phyloP scores from a whole-genome alignment of 1,139 yeast species.

The Protomyces arabidopsidicola region DNA sequence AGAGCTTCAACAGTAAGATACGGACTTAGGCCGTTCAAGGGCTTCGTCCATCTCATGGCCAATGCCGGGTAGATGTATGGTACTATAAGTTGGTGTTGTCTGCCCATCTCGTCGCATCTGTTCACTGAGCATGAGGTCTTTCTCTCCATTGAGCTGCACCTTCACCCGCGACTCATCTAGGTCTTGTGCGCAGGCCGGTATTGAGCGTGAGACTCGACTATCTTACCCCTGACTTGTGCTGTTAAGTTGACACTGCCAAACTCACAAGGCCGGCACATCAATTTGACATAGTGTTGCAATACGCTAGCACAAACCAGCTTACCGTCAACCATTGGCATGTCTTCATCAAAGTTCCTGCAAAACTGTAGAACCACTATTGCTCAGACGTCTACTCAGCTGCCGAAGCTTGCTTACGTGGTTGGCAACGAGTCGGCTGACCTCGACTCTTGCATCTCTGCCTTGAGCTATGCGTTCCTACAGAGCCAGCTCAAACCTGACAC shows the following conservation, averaged over 20 bases:
- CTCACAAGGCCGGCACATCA: too few relatives aligned
- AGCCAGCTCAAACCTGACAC: slow-evolving; percentile 35
- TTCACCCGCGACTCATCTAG: not conserved
- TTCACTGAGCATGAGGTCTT: not conserved
- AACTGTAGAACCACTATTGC: not conserved
- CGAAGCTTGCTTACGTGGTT: slow-evolving; percentile 47
- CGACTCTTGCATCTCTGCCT: slow-evolving; percentile 77
- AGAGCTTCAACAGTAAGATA: slow-evolving; percentile 11
- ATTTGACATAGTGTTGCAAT: too few relatives aligned
- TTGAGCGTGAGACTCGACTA: too few relatives aligned
- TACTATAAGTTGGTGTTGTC: not conserved
- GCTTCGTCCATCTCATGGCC: not conserved
- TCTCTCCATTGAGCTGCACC: not conserved
- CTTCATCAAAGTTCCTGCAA: slow-evolving; percentile 1
- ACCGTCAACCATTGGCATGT: too few relatives aligned
- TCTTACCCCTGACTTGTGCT: too few relatives aligned
- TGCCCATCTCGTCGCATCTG: not conserved
- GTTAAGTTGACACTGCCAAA: not conserved
- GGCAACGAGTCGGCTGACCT: slow-evolving; percentile 86
- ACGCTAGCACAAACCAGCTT: too few relatives aligned
- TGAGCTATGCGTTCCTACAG: slow-evolving; percentile 61
- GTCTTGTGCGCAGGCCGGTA: too few relatives aligned
- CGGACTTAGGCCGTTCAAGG: not conserved
- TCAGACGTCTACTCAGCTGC: not conserved
- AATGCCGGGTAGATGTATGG: not conserved